Conservation (phyloP, 176 grass and related monocot species). For the Zoysia pacifica region DNA sequence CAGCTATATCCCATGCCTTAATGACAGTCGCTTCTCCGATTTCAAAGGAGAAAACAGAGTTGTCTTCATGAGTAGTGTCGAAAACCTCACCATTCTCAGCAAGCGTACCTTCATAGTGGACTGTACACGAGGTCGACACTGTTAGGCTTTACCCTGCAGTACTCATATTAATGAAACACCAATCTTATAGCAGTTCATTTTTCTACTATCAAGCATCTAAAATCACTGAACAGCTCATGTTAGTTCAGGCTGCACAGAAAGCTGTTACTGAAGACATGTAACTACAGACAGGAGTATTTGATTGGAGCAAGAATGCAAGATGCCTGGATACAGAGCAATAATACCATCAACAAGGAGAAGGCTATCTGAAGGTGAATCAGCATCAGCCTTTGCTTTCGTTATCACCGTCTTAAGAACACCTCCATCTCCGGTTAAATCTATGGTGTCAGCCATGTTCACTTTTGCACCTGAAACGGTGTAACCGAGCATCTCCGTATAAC, state of each 20-base stretch:
- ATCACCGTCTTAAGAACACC: conserved; percentile 58
- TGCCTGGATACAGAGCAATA: conserved; percentile 15
- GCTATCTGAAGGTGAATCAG: conserved; percentile 59
- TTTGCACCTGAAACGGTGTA: neutral
- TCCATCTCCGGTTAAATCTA: conserved; percentile 69
- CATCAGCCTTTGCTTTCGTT: conserved; percentile 55
- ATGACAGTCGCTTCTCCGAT: conserved; percentile 59
- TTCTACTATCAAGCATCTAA: neutral
- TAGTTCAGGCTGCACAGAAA: neutral
- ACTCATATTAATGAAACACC: neutral
- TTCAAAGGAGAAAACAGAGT: conserved; percentile 71
- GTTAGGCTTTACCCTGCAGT: neutral
- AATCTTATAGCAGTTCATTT: neutral
- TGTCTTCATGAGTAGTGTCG: conserved; percentile 73
- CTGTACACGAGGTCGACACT: conserved; percentile 30
- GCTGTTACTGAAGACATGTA: neutral
- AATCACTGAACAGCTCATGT: too few relatives aligned
- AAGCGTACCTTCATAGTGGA: conserved; percentile 74
- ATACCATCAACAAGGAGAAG: conserved; percentile 69
- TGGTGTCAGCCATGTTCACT: conserved; percentile 40
- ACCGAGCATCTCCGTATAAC: neutral
- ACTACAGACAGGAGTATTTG: neutral
- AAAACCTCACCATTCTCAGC: conserved; percentile 66
- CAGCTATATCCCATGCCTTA: conserved; percentile 59
- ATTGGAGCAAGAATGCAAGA: neutral